Conservation (phyloP, 2,329 filamentous ascomycete species). For the Xylariaceae sp. region DNA sequence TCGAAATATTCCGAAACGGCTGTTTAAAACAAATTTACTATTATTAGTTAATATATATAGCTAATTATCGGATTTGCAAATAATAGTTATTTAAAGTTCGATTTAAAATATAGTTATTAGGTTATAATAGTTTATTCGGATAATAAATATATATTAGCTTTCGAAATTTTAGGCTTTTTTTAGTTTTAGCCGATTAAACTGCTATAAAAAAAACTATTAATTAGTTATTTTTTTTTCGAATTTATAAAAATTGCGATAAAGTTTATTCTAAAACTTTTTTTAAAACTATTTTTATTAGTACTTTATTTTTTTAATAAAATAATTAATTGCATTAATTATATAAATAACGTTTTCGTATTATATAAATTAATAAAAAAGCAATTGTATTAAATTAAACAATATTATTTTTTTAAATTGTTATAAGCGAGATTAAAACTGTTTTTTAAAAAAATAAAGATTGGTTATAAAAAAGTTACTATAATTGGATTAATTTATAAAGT, state of each 20-base stretch:
- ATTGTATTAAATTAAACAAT: neutral
- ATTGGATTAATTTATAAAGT: neutral
- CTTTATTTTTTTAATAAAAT: neutral
- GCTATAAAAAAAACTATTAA: neutral
- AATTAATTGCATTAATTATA: neutral
- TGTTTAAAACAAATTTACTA: neutral
- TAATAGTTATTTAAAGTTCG: neutral
- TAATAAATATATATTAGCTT: neutral
- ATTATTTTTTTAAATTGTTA: neutral
- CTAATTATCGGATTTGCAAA: neutral
- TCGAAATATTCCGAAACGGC: neutral
- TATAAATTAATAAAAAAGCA: neutral
- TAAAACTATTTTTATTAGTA: neutral
- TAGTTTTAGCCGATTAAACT: neutral
- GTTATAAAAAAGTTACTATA: neutral
- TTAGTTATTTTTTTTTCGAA: neutral
- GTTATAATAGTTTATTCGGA: neutral
- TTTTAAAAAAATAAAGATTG: neutral
- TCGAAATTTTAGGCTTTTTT: neutral
- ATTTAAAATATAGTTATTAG: neutral
- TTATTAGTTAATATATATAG: neutral
- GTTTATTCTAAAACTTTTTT: neutral
- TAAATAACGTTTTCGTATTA: neutral
- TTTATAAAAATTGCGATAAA: neutral
- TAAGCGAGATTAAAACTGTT: neutral